Conservation (phyloP, 2,329 filamentous ascomycete genomes). For the Colletotrichum liaoningense region DNA sequence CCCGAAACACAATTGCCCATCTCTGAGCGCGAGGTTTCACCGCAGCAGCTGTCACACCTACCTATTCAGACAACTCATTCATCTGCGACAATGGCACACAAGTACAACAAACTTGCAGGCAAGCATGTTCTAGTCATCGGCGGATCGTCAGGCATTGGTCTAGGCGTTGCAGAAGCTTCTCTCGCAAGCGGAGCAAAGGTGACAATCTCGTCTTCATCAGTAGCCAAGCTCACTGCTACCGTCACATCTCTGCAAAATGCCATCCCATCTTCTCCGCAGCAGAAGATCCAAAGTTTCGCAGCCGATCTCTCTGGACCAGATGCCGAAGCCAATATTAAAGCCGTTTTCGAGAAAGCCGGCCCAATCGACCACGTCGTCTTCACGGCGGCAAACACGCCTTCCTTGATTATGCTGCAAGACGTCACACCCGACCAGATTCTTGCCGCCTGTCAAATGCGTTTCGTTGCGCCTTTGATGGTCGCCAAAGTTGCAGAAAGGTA, state of each 20-base stretch:
- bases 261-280: background rate
- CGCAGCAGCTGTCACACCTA: too few relatives aligned
- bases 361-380: constrained; percentile 60
- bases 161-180: constrained; percentile 67
- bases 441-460: constrained; percentile 55
- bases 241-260: constrained; percentile 51
- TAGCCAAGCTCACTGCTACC: constrained; percentile 58
- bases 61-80: too few relatives aligned
- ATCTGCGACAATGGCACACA: constrained; percentile 2
- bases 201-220: constrained; percentile 69
- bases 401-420: constrained; percentile 48
- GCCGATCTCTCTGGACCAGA: constrained; percentile 1
- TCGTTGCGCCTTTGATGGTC: constrained; percentile 61
- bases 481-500: constrained; percentile 61
- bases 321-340: constrained; percentile 56
- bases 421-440: constrained; percentile 52
- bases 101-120: constrained; percentile 46
- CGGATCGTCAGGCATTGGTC: constrained; percentile 73
- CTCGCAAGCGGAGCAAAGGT: constrained; percentile 66
- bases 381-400: constrained; percentile 62
- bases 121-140: constrained; percentile 69
- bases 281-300: constrained; percentile 44
- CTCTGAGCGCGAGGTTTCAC: background rate
- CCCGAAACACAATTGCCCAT: too few relatives aligned
- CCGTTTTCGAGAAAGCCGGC: constrained; percentile 14